phyloP scores from a whole-genome alignment of 140 eudicot genomes.

The Anethum foeniculum region DNA sequence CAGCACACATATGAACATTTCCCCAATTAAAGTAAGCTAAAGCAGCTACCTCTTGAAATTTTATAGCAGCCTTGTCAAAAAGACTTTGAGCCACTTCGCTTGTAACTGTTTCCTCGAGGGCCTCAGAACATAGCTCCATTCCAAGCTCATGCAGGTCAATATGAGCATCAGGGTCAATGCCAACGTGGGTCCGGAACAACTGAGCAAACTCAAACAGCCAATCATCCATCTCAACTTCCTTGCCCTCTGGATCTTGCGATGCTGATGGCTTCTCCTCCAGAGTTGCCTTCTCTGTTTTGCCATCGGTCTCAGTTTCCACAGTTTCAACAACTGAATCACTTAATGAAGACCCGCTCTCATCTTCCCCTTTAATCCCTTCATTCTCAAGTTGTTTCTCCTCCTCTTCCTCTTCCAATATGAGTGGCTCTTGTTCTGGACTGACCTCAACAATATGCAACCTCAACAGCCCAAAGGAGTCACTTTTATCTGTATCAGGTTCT shows the following conservation, averaged over 20 bases:
- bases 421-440: conserved; percentile 85
- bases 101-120: conserved; percentile 65
- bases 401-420: conserved; percentile 72
- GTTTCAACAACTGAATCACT: conserved; percentile 37
- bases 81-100: conserved; percentile 68
- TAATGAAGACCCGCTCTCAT: conserved; percentile 46
- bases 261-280: conserved; percentile 36
- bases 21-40: conserved; percentile 78
- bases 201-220: conserved; percentile 84
- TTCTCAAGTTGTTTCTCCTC: conserved; percentile 62
- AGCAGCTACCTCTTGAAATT: conserved; percentile 73
- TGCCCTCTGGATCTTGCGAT: conserved; percentile 60
- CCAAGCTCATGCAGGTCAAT: conserved; percentile 68
- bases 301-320: conserved; percentile 38
- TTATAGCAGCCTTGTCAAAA: conserved; percentile 60
- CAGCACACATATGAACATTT: conserved; percentile 76
- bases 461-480: conserved; percentile 54
- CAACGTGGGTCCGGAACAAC: conserved; percentile 54
- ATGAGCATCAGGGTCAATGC: conserved; percentile 72
- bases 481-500: conserved; percentile 57
- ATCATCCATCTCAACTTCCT: conserved; percentile 96
- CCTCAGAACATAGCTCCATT: conserved; percentile 75
- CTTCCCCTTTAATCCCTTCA: conserved; percentile 46
- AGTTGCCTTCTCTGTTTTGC: conserved; percentile 49
- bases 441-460: conserved; percentile 91